Base-by-base conservation (phyloP, 768 basidiomycete species). In the Lactifluus rugatus region DNA sequence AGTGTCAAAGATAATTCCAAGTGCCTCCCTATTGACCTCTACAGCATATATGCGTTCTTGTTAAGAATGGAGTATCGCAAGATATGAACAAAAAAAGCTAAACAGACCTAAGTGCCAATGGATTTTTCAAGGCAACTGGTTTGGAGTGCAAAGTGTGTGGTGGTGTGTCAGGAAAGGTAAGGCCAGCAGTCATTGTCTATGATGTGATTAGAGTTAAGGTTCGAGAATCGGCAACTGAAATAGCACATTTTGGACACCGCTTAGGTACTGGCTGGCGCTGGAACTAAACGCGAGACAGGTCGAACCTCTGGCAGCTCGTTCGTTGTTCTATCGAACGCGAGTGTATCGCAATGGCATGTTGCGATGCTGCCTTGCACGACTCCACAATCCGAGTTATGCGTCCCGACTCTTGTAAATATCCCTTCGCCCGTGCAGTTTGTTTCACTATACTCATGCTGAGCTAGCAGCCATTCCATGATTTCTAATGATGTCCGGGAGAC, bases 1-100 rank as follows among this genome's bases (percentile, higher is more conserved):
- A 41, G 34, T 17, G 48, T 58, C 21, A 34, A 49, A 16, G 34
- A 34, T 11, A 25, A 51, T 58, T 53, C 63, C 52, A 48, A 82
- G 76, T 79, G 87, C 89, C 89, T 92, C 89, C 89, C 89, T 67
- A 88, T 88, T 91, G 89, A 87, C 89, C 89, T 89, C 88, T 87
- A 70, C 62, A 36, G 31, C 17, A 16, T 25, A 50, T n/a, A 64
- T 28, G 46, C 4, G 36, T 28, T 8, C n/a, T 26, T 32, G 17
- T 48, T 37, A 56, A 7, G 8, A 32, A 14, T 5, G 8, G 47
- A 41, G 17, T 10, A 23, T 45, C 7, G 2, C 28, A 6, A 23
- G 28, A 1, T 23, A 34, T 14, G 28, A 32, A 42, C 1, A 5
- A 11, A 21, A 31, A 39, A 5, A 4, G 6, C 21, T 21, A 19